A percentile compares a stretch with the other conserved stretches of the same genome.
Conservation (phyloP, 257 asterid genomes). For the Misopates orontium region DNA sequence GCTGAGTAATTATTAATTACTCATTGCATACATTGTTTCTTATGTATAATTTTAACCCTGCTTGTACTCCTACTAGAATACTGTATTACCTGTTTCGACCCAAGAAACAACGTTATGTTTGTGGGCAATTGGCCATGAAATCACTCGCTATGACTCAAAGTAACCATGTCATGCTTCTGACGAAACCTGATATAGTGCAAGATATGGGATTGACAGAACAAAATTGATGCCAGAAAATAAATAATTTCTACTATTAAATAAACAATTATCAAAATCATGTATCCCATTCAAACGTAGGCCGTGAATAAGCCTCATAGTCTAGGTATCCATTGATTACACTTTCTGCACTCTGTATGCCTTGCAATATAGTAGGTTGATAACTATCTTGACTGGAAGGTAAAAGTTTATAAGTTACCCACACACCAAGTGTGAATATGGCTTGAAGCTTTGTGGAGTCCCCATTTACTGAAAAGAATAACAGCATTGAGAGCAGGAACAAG, state of each 20-base stretch:
- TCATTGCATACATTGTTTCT: too few relatives aligned
- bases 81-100: too few relatives aligned
- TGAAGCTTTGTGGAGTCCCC: slow-evolving; percentile 94
- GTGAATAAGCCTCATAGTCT: slow-evolving; percentile 85
- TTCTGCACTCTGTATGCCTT: slow-evolving; percentile 74
- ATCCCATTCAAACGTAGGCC: slow-evolving; percentile 98
- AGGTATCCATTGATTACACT: slow-evolving; percentile 60
- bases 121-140: too few relatives aligned
- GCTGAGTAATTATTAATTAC: too few relatives aligned
- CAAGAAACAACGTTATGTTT: too few relatives aligned
- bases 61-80: too few relatives aligned
- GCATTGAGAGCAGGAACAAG: slow-evolving; percentile 74
- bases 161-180: too few relatives aligned
- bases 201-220: neutral
- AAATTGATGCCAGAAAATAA: slow-evolving; percentile 20
- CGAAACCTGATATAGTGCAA: neutral
- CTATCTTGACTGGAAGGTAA: slow-evolving; percentile 64
- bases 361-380: slow-evolving; percentile 65
- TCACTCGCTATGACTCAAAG: too few relatives aligned
- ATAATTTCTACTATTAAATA: slow-evolving; percentile 13
- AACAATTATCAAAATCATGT: slow-evolving; percentile 51
- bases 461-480: slow-evolving; percentile 71
- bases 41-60: too few relatives aligned
- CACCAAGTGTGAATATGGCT: slow-evolving; percentile 86
- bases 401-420: slow-evolving; percentile 75